Percentiles rank a stretch among this genome's conserved stretches.
Conservation (phyloP, 73 alveolate species). For the Diophrys sp. region DNA sequence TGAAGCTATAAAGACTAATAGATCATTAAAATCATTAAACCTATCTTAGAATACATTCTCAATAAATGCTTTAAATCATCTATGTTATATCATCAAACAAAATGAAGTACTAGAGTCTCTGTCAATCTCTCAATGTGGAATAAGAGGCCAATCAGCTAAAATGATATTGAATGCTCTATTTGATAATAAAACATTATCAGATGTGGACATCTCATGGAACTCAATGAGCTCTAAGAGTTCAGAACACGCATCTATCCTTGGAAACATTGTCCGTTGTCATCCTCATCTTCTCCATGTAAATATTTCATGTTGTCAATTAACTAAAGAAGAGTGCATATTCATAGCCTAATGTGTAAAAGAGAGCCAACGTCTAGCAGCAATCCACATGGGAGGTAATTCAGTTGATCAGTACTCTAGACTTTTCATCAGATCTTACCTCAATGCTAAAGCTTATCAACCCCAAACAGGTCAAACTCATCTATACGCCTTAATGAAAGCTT, state of each 20-base stretch:
- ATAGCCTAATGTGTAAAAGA: slow-evolving; percentile 40
- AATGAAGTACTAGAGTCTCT: slow-evolving; percentile 14
- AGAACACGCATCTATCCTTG: slow-evolving; percentile 37
- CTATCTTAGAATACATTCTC: slow-evolving; percentile 15
- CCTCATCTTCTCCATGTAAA: slow-evolving; percentile 28
- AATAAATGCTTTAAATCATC: slow-evolving; percentile 9
- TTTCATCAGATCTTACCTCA: slow-evolving; percentile 40
- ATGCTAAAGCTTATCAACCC: slow-evolving; percentile 45
- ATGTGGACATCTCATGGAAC: slow-evolving; percentile 40
- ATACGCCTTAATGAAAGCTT: slow-evolving; percentile 15
- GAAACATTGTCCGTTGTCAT: slow-evolving; percentile 24
- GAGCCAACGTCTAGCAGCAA: slow-evolving; percentile 8
- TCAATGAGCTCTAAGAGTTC: slow-evolving; percentile 13
- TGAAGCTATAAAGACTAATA: slow-evolving; percentile 16
- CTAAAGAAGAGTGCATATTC: slow-evolving; percentile 44
- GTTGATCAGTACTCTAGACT: slow-evolving; percentile 42
- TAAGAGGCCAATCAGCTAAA: slow-evolving; percentile 25
- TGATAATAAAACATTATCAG: slow-evolving; percentile 14
- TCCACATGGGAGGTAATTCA: slow-evolving; percentile 44
- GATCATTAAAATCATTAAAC: slow-evolving; percentile 14
- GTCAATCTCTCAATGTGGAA: slow-evolving; percentile 32
- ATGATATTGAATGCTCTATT: slow-evolving; percentile 25
- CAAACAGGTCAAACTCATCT: slow-evolving; percentile 7
- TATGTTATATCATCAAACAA: slow-evolving; percentile 21
- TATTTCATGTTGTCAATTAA: slow-evolving; percentile 20